Base-by-base conservation (phyloP, 2,329 filamentous ascomycete genomes). In the Phyllosticta citribraziliensis region DNA sequence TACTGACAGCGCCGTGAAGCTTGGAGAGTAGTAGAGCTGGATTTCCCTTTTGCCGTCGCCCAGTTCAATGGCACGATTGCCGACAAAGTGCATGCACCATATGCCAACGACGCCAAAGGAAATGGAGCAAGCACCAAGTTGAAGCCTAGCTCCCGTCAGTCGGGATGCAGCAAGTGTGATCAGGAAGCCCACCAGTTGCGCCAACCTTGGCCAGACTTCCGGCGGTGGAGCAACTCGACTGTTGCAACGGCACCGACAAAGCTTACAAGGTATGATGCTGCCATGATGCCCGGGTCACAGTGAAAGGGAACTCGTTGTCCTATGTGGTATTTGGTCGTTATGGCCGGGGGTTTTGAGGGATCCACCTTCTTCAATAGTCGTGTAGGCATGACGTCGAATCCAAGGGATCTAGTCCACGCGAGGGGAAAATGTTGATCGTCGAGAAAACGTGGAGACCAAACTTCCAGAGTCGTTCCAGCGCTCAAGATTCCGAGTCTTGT, bases 191-290 rank as follows among this genome's bases (percentile, higher is more conserved):
- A 88, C 87, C 88, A 85, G 68, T 90, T 91, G 70, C 85, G 84
- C 60, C 82, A 72, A 9, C 88, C 88, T 69, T 82, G 83, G 59
- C 82, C 82, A 2, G 87, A 85, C 0, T 88, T 91, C 66, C 89
- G 80, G 62, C 89, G 79, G 70, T 94, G 88, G 57, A 96, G 84
- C 62, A 96, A 77, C 72, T 96, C 91, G 33, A 96, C 79, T 0
- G 91, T 92, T 3, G 90, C 90, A 57, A 84, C 81, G 56, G 89
- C 87, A 64, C 91, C 91, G 65, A 89, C 78, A 64, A 88, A 84
- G 69, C 90, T 94, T 65, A 87, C 79, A 52, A 88, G 74, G 67
- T 83, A 88, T 1, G 85, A 87, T 10, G 90, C 79, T 24, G 86
- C 80, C 12, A 93, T 81, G 67, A 89, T 56, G 30, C 69, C 70